Evolutionary conservation across 1,284 basidiomycete genomes (phyloP).

Genomic region (Neonothopanus nambi): DNA sequence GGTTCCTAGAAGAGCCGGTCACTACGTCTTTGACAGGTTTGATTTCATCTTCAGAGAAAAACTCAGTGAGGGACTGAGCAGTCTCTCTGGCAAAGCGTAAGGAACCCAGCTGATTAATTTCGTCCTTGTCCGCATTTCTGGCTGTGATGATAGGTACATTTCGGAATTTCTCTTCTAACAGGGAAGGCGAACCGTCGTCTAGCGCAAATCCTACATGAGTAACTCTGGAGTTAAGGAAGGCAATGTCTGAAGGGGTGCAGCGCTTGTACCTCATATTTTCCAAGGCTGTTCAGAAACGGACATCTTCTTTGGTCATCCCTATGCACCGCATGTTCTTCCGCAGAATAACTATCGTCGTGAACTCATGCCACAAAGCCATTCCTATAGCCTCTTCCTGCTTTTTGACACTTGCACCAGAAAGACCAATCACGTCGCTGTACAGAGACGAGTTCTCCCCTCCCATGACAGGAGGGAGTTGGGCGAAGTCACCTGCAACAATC

Average conservation of each 20-base stretch:
- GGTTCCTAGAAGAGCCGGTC: no score
- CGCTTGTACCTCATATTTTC: constrained; percentile 35
- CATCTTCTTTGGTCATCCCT: constrained; percentile 21
- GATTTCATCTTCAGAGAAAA: constrained; percentile 17
- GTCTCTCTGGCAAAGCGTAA: constrained; percentile 30
- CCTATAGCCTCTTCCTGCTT: constrained; percentile 1
- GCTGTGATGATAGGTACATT: constrained; percentile 35
- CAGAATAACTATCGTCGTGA: constrained; percentile 32
- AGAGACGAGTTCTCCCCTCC: constrained; percentile 9
- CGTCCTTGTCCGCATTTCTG: constrained; percentile 32
- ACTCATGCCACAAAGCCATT: constrained; percentile 14
- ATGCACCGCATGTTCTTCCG: constrained; percentile 34
- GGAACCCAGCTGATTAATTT: constrained; percentile 30
- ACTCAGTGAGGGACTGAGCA: constrained; percentile 15
- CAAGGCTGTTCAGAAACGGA: constrained; percentile 27
- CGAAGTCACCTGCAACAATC: constrained; percentile 22
- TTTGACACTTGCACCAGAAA: constrained; percentile 16
- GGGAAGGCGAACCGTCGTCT: constrained; percentile 1
- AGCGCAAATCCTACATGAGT: constrained; percentile 14
- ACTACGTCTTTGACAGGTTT: no score
- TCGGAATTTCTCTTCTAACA: constrained; percentile 19
- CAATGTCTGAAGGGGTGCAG: constrained; percentile 34
- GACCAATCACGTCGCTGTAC: neutral
- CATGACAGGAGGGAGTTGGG: constrained; percentile 14
- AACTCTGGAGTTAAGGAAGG: constrained; percentile 27